Base-by-base conservation (phyloP, 495 filamentous ascomycete species). In the Daldinia concentrica region DNA sequence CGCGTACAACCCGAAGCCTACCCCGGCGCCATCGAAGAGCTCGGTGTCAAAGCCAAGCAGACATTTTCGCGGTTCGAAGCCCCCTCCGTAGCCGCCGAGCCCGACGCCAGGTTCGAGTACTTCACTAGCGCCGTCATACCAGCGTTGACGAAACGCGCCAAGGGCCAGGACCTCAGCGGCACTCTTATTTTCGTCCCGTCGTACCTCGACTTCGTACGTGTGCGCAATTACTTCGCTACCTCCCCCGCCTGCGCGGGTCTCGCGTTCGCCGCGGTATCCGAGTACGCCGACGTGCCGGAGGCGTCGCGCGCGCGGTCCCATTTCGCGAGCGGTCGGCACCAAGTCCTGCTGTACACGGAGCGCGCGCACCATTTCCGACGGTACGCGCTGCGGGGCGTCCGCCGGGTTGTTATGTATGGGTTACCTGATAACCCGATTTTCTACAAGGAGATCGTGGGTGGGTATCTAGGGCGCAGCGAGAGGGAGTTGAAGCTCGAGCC, bases 341-440 rank as follows among this genome's bases (percentile, higher is more conserved):
- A 89, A 37, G 86, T 98, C 22, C 81, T 99, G 37, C 83, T 99
- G 17, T 98, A 98, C 79, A 94, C 93, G 8, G 94, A 95, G 79
- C 90, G 95, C 29, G 90, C 94, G 17, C 96, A 98, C 81, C 96
- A 99, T 78, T 99, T 98, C 83, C 85, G 92, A 27, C 86, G 96
- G 22, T 95, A 93, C 74, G 86, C 86, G 64, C 81, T 99, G 22
- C 85, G 88, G 36, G 95, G 95, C 11, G 93, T 94, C 27, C 89
- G 88, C 78, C 85, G 87, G 56, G 86, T 98, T 7, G 82, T 97
- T 43, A 89, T 97, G 83, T 99, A 98, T 78, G 90, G 88, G 1
- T 75, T 97, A 12, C 95, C 95, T 0, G 94, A 98, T 72, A 97
- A 98, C 74, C 89, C 92, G 43, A 73, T 84, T 6, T 98, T 98